Conservation (phyloP, 495 filamentous ascomycete species). For the Penicillium paxilli region DNA sequence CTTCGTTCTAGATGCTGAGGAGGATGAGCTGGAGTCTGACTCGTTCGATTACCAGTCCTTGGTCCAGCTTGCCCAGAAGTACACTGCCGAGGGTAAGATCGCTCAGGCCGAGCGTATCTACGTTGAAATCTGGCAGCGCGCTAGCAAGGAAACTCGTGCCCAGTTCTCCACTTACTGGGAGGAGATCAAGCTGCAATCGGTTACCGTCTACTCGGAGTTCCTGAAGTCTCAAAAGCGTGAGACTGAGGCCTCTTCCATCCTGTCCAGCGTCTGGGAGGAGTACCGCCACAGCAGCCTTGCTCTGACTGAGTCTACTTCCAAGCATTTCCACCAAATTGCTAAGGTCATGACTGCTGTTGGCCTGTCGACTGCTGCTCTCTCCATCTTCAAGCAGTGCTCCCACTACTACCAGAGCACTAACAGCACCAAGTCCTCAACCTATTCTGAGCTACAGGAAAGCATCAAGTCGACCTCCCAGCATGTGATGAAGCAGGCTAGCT, state of each 20-base stretch:
- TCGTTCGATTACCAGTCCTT: slow-evolving; percentile 24
- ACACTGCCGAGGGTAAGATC: slow-evolving; percentile 20
- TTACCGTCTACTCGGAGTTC: slow-evolving; percentile 33
- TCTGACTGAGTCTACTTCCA: slow-evolving; percentile 22
- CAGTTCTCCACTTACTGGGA: slow-evolving; percentile 32
- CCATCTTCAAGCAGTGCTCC: slow-evolving; percentile 34
- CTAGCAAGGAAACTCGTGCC: slow-evolving; percentile 30
- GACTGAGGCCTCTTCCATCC: slow-evolving; percentile 33
- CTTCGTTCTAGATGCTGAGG: slow-evolving; percentile 21
- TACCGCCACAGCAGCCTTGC: slow-evolving; percentile 25
- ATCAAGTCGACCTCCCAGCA: slow-evolving; percentile 23
- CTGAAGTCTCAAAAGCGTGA: slow-evolving; percentile 29
- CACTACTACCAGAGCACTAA: slow-evolving; percentile 31
- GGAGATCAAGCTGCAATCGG: slow-evolving; percentile 28
- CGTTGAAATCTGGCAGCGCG: slow-evolving; percentile 38
- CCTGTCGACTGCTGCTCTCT: slow-evolving; percentile 29
- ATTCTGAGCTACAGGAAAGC: slow-evolving; percentile 31
- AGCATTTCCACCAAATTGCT: slow-evolving; percentile 34
- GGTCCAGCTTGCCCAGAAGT: slow-evolving; percentile 21
- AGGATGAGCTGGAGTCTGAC: slow-evolving; percentile 20
- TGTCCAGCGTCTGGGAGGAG: slow-evolving; percentile 39
- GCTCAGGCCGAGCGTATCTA: slow-evolving; percentile 30
- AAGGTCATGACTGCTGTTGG: slow-evolving; percentile 36
- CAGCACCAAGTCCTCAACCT: slow-evolving; percentile 25
- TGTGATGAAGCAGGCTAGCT: slow-evolving; percentile 27